These are phyloP conservation scores for Penicillium salamii DNA, from an alignment of 495 filamentous ascomycete genomes.

Conservation along the genomic window DNA sequence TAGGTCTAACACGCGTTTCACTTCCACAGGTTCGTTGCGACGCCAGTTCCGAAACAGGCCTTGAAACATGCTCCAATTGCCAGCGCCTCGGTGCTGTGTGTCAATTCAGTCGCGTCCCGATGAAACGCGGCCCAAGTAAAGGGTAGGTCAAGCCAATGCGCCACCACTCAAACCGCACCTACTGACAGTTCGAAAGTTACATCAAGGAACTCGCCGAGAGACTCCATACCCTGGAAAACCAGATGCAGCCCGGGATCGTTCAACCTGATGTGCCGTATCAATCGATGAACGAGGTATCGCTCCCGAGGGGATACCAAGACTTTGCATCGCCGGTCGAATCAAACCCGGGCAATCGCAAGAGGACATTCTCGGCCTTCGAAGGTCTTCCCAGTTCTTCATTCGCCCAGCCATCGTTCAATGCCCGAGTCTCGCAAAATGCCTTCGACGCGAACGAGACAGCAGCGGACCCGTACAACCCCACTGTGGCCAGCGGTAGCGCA, in stretches of 20 bases:
- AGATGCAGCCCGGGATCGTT: slow-evolving; percentile 49
- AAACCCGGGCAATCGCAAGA: slow-evolving; percentile 44
- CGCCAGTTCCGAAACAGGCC: slow-evolving; percentile 73
- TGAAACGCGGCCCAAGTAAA: slow-evolving; percentile 95
- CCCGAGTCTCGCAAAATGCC: slow-evolving; percentile 38
- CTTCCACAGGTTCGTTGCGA: slow-evolving; percentile 77
- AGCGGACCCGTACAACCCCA: slow-evolving; percentile 41
- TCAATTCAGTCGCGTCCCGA: slow-evolving; percentile 87
- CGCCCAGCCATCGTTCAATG: slow-evolving; percentile 43
- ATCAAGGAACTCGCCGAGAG: slow-evolving; percentile 95
- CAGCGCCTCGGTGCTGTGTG: slow-evolving; percentile 73
- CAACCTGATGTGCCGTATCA: slow-evolving; percentile 48
- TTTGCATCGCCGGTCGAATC: slow-evolving; percentile 48
- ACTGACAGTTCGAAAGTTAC: slow-evolving; percentile 56
- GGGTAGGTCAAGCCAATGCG: slow-evolving; percentile 53
- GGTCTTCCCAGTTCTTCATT: slow-evolving; percentile 47
- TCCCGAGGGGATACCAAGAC: slow-evolving; percentile 44
- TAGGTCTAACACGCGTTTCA: slow-evolving; percentile 19
- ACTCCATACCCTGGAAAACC: slow-evolving; percentile 76
- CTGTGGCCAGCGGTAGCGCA: slow-evolving; percentile 27
- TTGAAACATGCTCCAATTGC: slow-evolving; percentile 83
- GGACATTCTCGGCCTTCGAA: slow-evolving; percentile 57
- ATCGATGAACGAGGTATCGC: slow-evolving; percentile 45
- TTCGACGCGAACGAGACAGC: slow-evolving; percentile 39
- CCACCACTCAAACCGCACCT: neutral